A percentile compares a stretch with the other conserved stretches of the same genome.
phyloP scores from a whole-genome alignment of 768 basidiomycete genomes.

The Boletellus emodensis region DNA sequence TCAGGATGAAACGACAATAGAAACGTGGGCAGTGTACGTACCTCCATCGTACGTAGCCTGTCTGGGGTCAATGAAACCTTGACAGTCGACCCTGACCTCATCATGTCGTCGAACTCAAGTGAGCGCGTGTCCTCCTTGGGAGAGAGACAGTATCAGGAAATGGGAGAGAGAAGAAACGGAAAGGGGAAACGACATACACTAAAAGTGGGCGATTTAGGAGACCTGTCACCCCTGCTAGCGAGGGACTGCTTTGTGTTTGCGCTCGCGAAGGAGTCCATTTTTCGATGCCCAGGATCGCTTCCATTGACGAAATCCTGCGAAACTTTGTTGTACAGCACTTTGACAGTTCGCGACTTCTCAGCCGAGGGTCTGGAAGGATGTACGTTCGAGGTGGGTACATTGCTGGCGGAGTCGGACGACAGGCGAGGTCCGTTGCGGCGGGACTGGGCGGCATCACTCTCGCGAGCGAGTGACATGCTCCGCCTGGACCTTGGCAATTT shows the following conservation, averaged over 20 bases:
- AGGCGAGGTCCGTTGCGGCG: conserved; percentile 29
- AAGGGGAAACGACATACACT: conserved; percentile 24
- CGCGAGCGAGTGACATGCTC: conserved; percentile 67
- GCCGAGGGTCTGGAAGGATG: conserved; percentile 50
- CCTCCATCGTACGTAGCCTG: conserved; percentile 90
- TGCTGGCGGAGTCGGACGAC: conserved; percentile 39
- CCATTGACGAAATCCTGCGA: conserved; percentile 37
- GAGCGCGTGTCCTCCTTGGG: conserved; percentile 52
- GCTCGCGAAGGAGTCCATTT: conserved; percentile 51
- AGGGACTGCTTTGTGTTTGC: conserved; percentile 42
- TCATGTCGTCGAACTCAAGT: conserved; percentile 90
- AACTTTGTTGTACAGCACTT: conserved; percentile 48
- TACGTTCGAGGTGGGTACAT: conserved; percentile 15
- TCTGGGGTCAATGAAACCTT: conserved; percentile 95
- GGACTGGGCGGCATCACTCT: conserved; percentile 44
- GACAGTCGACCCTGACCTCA: conserved; percentile 88
- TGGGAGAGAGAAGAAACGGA: conserved; percentile 1
- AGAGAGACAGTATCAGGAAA: conserved; percentile 6
- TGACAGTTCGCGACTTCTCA: conserved; percentile 60
- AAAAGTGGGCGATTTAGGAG: conserved; percentile 33
- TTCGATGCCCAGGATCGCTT: conserved; percentile 51
- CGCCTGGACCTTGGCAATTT: conserved; percentile 54
- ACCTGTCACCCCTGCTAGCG: conserved; percentile 31
- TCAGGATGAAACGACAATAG: conserved; percentile 12
- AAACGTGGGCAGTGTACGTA: conserved; percentile 38